These are phyloP conservation scores for Pythium brachiatum DNA, from an alignment of 352 stramenopile genomes.

Conservation along the genomic window DNA sequence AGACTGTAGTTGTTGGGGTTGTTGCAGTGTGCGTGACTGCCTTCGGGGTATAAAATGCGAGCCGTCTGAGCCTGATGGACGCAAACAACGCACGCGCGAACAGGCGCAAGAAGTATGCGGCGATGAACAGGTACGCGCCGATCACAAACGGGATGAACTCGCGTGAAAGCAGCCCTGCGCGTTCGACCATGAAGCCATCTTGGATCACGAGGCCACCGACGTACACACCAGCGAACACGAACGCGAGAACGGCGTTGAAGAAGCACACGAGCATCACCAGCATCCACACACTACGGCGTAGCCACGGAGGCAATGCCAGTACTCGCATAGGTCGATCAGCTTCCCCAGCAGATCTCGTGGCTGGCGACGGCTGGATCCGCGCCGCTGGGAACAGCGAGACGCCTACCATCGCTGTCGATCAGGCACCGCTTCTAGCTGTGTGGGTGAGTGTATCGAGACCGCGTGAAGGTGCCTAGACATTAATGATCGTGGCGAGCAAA, in stretches of 20 bases:
- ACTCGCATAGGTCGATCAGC: too few relatives aligned
- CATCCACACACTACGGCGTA: slow-evolving; percentile 1
- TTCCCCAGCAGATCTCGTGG: too few relatives aligned
- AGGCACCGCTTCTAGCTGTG: too few relatives aligned
- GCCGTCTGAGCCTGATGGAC: not conserved
- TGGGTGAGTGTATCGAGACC: too few relatives aligned
- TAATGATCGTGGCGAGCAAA: too few relatives aligned
- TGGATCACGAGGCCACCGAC: slow-evolving; percentile 2
- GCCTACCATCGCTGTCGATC: not conserved
- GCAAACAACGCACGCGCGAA: not conserved
- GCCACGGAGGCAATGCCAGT: not conserved
- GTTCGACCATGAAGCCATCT: slow-evolving; percentile 8
- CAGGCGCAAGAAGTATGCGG: not conserved
- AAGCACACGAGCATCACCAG: slow-evolving; percentile 1
- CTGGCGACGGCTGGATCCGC: not conserved
- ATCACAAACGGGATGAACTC: slow-evolving; percentile 13
- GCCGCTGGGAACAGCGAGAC: not conserved
- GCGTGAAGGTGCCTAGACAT: too few relatives aligned
- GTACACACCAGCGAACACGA: slow-evolving; percentile 5
- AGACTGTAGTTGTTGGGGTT: not conserved
- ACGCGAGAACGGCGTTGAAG: slow-evolving; percentile 7
- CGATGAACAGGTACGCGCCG: slow-evolving; percentile 1
- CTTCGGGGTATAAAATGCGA: not conserved
- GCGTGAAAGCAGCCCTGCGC: not conserved
- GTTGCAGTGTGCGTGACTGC: not conserved